Conservation (phyloP, 495 filamentous ascomycete genomes). For the Amphirosellinia nigrospora region DNA sequence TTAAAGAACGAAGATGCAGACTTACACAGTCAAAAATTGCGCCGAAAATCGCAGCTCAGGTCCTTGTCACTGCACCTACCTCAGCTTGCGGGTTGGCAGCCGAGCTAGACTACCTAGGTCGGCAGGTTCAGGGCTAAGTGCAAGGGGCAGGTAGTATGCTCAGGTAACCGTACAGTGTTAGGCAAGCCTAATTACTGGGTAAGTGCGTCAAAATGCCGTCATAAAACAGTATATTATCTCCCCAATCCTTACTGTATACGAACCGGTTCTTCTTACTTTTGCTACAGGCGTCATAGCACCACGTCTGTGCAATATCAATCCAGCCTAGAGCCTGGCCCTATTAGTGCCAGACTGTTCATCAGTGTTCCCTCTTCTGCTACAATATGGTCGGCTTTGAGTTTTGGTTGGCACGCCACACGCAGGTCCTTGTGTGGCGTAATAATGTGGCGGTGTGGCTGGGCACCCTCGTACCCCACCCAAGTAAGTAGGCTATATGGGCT, state of each 20-base stretch:
- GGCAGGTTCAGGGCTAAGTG: neutral
- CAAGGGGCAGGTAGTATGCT: neutral
- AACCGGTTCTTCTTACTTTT: neutral
- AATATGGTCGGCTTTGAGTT: neutral
- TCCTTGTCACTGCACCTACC: neutral
- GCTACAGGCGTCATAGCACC: slow-evolving; percentile 3
- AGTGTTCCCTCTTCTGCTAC: no score
- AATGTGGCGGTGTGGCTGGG: no score
- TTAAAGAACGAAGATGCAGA: slow-evolving; percentile 9
- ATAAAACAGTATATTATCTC: neutral
- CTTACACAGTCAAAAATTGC: slow-evolving; percentile 25
- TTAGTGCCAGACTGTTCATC: no score
- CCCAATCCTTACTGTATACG: neutral
- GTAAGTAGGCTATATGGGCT: no score
- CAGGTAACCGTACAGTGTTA: neutral
- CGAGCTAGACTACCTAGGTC: neutral
- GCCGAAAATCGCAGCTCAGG: slow-evolving; percentile 24
- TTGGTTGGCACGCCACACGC: neutral
- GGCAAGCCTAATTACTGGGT: neutral
- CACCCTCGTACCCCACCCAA: no score
- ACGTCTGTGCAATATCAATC: slow-evolving; percentile 13
- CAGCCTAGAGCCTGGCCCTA: neutral
- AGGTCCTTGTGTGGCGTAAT: no score
- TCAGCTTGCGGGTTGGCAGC: neutral
- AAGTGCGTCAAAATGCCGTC: neutral